Percentiles rank a stretch among this genome's conserved stretches.
phyloP scores from a whole-genome alignment of 495 filamentous ascomycete species.

The Podospora comata region DNA sequence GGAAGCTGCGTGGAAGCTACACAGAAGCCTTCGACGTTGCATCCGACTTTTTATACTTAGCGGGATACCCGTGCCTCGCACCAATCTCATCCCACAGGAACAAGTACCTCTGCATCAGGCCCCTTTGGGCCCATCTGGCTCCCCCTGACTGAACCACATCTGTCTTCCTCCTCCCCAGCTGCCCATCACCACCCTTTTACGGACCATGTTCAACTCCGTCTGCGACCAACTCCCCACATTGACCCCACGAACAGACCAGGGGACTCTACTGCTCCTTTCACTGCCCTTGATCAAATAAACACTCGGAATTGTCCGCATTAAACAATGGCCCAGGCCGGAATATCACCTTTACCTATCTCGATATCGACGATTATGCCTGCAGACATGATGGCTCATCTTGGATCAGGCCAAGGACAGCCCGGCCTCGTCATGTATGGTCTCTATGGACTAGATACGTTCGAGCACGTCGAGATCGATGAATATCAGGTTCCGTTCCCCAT shows the following conservation, averaged over 20 bases:
- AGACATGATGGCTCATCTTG: slow-evolving; percentile 10
- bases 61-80: slow-evolving; percentile 7
- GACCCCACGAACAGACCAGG: not conserved
- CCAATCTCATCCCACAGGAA: not conserved
- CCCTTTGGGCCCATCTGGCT: slow-evolving; percentile 3
- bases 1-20: slow-evolving; percentile 16
- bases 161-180: not conserved
- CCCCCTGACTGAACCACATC: not conserved
- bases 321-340: slow-evolving; percentile 11
- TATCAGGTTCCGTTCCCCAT: slow-evolving; percentile 6
- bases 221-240: slow-evolving; percentile 12
- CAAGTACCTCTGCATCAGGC: slow-evolving; percentile 10
- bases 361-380: slow-evolving; percentile 17
- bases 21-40: slow-evolving; percentile 14
- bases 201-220: not conserved
- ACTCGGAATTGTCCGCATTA: slow-evolving; percentile 13
- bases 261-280: slow-evolving; percentile 8
- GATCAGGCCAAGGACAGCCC: slow-evolving; percentile 5
- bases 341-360: slow-evolving; percentile 5
- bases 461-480: slow-evolving; percentile 8
- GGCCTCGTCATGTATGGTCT: slow-evolving; percentile 4
- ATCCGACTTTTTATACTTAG: slow-evolving; percentile 26
- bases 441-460: slow-evolving; percentile 6
- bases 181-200: slow-evolving; percentile 2
- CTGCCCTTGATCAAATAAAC: slow-evolving; percentile 13